Evolutionary conservation across 2,329 filamentous ascomycete genomes (phyloP).

Genomic region (Talaromyces funiculosus): DNA sequence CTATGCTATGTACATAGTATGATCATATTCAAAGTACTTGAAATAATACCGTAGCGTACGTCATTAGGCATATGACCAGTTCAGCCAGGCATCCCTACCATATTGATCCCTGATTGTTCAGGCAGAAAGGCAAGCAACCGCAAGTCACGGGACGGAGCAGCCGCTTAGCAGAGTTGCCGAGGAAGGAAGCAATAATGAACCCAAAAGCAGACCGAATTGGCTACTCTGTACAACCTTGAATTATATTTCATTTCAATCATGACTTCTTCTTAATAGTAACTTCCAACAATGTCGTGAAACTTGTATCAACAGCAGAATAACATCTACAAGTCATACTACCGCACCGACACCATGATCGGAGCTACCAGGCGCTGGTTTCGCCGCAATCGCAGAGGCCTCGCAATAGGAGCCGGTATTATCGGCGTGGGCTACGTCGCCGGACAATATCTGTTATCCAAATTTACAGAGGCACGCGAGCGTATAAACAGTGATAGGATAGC

Average conservation of each 20-base stretch:
- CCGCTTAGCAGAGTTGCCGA: conserved; percentile 10
- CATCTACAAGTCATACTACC: neutral
- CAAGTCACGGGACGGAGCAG: conserved; percentile 5
- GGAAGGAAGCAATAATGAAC: conserved; percentile 4
- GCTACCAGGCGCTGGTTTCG: conserved; percentile 85
- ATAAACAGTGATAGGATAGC: conserved; percentile 95
- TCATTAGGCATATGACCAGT: neutral
- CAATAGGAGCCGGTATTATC: conserved; percentile 78
- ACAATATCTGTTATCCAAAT: conserved; percentile 86
- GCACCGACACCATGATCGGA: conserved; percentile 50
- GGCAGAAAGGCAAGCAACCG: neutral
- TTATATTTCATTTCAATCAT: neutral
- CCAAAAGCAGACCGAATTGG: neutral
- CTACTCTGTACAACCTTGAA: neutral
- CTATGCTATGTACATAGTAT: too few relatives aligned
- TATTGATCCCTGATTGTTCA: neutral
- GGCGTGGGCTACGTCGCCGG: conserved; percentile 87
- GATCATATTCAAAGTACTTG: neutral
- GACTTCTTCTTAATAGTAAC: neutral
- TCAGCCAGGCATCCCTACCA: neutral
- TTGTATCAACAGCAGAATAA: neutral
- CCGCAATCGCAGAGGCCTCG: conserved; percentile 84
- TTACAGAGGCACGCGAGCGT: conserved; percentile 88
- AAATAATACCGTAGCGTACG: neutral
- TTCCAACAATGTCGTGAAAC: conserved; percentile 15